These are phyloP conservation scores for Scedosporium minutisporum DNA, from an alignment of 2,329 filamentous ascomycete species.

Conservation along the genomic window DNA sequence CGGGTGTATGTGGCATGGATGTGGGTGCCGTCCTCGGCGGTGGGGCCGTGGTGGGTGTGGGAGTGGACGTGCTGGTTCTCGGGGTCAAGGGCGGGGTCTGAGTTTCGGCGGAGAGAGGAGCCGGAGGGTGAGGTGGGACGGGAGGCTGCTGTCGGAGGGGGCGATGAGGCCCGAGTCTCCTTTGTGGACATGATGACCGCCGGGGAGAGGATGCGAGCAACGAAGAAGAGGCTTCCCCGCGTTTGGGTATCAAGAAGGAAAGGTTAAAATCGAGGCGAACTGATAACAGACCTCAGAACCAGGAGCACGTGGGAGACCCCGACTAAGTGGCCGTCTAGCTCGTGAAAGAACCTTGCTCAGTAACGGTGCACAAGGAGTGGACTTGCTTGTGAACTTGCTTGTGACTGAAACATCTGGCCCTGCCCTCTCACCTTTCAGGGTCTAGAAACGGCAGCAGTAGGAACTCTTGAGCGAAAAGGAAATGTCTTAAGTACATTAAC, in stretches of 20 bases:
- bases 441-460: neutral
- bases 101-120: conserved; percentile 15
- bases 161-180: neutral
- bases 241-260: neutral
- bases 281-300: no score
- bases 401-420: neutral
- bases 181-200: neutral
- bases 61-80: conserved; percentile 32
- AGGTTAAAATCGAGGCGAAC: no score
- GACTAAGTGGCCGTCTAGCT: no score
- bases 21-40: conserved; percentile 17
- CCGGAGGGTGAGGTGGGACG: neutral
- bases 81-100: conserved; percentile 25
- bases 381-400: neutral
- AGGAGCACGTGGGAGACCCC: no score
- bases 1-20: conserved; percentile 38
- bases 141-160: neutral
- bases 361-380: neutral
- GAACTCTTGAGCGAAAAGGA: neutral
- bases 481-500: neutral
- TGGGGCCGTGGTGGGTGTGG: conserved; percentile 31
- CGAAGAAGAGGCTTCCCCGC: neutral
- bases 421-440: neutral
- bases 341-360: no score
- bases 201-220: neutral